Evolutionary conservation across 495 filamentous ascomycete species (phyloP).

Genomic region (Niebla homalea): DNA sequence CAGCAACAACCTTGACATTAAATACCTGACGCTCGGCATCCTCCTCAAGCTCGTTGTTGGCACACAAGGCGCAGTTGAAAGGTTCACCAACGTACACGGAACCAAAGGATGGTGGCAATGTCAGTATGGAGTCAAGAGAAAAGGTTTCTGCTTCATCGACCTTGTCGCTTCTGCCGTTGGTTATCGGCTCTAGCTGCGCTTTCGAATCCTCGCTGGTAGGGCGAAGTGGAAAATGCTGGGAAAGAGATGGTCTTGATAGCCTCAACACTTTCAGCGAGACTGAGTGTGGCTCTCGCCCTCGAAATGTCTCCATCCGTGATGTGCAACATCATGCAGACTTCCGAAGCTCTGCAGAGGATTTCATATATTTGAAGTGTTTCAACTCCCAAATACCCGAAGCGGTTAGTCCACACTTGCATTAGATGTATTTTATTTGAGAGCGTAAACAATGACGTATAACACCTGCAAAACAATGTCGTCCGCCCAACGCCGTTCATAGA

Average conservation of each 20-base stretch:
- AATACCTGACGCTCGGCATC: slow-evolving; percentile 43
- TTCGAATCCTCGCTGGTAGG: slow-evolving; percentile 15
- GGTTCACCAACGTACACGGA: slow-evolving; percentile 92
- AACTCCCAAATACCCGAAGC: background rate
- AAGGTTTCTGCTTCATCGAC: slow-evolving; percentile 34
- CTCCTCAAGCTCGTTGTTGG: slow-evolving; percentile 65
- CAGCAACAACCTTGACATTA: slow-evolving; percentile 69
- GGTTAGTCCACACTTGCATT: background rate
- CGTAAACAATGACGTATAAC: background rate
- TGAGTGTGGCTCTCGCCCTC: slow-evolving; percentile 55
- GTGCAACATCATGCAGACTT: background rate
- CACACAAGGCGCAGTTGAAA: slow-evolving; percentile 86
- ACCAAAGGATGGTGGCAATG: slow-evolving; percentile 85
- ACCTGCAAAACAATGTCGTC: background rate
- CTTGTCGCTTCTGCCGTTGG: too few species aligned
- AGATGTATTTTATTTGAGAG: too few species aligned
- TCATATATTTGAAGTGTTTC: background rate
- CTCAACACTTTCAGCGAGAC: slow-evolving; percentile 68
- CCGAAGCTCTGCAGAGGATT: background rate
- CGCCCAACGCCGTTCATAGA: background rate
- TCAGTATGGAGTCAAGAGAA: slow-evolving; percentile 51
- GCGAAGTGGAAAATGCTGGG: slow-evolving; percentile 45
- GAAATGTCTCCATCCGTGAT: slow-evolving; percentile 15
- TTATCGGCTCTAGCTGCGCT: too few species aligned
- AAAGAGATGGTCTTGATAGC: slow-evolving; percentile 43